A percentile compares a stretch with the other conserved stretches of the same genome.
Conservation (phyloP, 2,329 filamentous ascomycete species). For the Colletotrichum nymphaeae region DNA sequence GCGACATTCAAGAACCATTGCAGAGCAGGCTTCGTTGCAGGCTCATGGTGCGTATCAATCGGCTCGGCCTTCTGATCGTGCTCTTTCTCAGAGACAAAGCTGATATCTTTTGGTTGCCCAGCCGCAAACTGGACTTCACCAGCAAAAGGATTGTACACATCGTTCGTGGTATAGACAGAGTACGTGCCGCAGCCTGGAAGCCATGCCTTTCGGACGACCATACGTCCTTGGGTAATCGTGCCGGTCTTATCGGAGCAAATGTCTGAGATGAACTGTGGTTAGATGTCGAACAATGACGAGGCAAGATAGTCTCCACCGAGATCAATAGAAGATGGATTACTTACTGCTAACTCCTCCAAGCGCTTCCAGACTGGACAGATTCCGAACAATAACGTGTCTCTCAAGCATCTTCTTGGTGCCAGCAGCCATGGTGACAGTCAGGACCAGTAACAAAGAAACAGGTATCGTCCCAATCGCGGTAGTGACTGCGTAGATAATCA, state of each 20-base stretch:
- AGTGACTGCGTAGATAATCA: conserved; percentile 73
- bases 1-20: conserved; percentile 49
- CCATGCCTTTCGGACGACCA: conserved; percentile 24
- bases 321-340: no score
- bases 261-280: conserved; percentile 37
- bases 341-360: conserved; percentile 52
- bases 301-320: no score
- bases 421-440: conserved; percentile 75
- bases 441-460: conserved; percentile 71
- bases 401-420: conserved; percentile 59
- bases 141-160: conserved; percentile 61
- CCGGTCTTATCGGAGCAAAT: conserved; percentile 49
- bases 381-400: conserved; percentile 68
- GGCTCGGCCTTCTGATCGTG: no score
- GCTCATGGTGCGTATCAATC: no score
- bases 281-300: no score
- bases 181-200: conserved; percentile 32
- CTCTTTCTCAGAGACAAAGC: no score
- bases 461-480: conserved; percentile 72
- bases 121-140: conserved; percentile 51
- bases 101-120: no score
- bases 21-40: no score
- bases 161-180: conserved; percentile 46
- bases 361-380: conserved; percentile 56
- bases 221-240: conserved; percentile 34